phyloP scores from a whole-genome alignment of 192 early-diverging fungal species.

The Entomortierella beljakovae region DNA sequence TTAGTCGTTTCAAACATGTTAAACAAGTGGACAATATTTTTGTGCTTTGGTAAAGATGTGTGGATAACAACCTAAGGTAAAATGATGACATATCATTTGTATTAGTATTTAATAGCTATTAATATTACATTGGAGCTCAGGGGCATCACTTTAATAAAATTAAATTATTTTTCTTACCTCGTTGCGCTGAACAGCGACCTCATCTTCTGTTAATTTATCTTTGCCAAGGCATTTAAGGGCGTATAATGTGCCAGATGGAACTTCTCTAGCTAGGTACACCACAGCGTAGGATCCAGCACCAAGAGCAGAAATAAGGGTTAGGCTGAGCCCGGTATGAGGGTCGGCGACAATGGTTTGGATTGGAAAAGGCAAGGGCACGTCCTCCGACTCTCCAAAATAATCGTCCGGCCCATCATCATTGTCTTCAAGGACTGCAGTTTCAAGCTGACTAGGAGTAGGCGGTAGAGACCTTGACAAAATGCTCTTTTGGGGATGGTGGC shows the following conservation, averaged over 20 bases:
- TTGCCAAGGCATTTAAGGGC: constrained; percentile 83
- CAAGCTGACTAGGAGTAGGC: constrained; percentile 51
- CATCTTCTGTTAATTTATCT: constrained; percentile 67
- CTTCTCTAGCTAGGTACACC: constrained; percentile 77
- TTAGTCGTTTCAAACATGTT: constrained; percentile 77
- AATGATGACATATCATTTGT: background rate
- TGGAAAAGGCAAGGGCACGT: constrained; percentile 53
- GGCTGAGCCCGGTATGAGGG: constrained; percentile 43
- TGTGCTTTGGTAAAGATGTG: constrained; percentile 66
- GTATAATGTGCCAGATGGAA: constrained; percentile 64
- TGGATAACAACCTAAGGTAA: constrained; percentile 61
- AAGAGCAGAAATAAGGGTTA: constrained; percentile 62
- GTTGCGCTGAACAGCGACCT: constrained; percentile 73
- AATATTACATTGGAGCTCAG: background rate
- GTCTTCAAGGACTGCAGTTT: constrained; percentile 17
- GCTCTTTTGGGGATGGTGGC: constrained; percentile 29
- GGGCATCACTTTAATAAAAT: background rate
- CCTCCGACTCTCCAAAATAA: constrained; percentile 49
- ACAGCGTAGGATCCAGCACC: constrained; percentile 82
- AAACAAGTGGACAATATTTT: constrained; percentile 72
- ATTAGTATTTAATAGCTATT: background rate
- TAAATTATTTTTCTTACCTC: constrained; percentile 59
- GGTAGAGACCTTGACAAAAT: constrained; percentile 45
- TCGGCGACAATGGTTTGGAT: constrained; percentile 58
- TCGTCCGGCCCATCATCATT: constrained; percentile 35